Evolutionary conservation across 805 yeast genomes (phyloP).

Genomic region (Pichia paraexigua): DNA sequence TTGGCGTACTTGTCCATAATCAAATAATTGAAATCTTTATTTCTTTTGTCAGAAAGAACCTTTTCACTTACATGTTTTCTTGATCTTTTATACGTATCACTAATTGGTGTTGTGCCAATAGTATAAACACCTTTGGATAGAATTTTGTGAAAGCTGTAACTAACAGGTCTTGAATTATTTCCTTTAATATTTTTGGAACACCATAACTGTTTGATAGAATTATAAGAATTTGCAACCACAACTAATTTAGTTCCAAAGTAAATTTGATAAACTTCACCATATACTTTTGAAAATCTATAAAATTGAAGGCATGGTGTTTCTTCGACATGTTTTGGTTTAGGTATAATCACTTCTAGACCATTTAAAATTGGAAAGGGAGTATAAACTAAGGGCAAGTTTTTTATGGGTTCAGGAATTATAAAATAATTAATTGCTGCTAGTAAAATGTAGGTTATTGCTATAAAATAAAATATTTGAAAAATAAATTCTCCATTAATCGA

Average conservation of each 20-base stretch:
- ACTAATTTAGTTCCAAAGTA: slow-evolving; percentile 50
- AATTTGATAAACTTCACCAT: slow-evolving; percentile 51
- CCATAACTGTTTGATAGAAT: slow-evolving; percentile 49
- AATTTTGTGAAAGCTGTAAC: slow-evolving; percentile 60
- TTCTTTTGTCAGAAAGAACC: slow-evolving; percentile 31
- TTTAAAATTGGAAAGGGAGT: slow-evolving; percentile 23
- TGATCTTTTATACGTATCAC: slow-evolving; percentile 37
- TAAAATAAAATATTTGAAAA: background rate
- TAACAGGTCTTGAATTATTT: slow-evolving; percentile 58
- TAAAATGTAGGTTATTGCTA: background rate
- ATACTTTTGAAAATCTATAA: slow-evolving; percentile 34
- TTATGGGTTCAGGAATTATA: slow-evolving; percentile 11
- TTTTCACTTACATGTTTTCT: slow-evolving; percentile 41
- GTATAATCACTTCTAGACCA: slow-evolving; percentile 19
- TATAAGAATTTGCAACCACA: slow-evolving; percentile 60
- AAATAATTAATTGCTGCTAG: background rate
- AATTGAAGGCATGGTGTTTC: slow-evolving; percentile 42
- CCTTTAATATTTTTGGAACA: slow-evolving; percentile 36
- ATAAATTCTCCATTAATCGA: background rate
- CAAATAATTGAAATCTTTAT: slow-evolving; percentile 25
- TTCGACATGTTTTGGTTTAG: slow-evolving; percentile 14
- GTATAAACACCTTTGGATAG: slow-evolving; percentile 52
- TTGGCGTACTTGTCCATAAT: slow-evolving; percentile 36
- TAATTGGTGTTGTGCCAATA: slow-evolving; percentile 57
- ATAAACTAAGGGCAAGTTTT: slow-evolving; percentile 15